Base-by-base conservation (phyloP, 169 alveolate genomes). In the Eimeria nieschulzi region DNA sequence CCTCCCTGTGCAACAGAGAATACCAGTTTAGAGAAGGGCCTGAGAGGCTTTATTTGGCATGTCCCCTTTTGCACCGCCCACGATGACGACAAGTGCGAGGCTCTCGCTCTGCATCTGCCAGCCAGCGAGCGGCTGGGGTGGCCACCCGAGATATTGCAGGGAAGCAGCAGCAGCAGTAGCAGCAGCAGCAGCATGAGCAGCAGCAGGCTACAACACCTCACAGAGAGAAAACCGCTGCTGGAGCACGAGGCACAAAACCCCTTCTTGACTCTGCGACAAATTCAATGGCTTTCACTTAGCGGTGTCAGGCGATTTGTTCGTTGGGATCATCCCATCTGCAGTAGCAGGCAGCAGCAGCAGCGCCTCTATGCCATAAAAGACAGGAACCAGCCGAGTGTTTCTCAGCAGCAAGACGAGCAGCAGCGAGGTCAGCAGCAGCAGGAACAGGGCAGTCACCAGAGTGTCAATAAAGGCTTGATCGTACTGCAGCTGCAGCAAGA, bases 101-200 rank as follows among this genome's bases (percentile, higher is more conserved):
- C 68, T 26, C 54, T 33, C 5, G 64, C 59, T 75, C n/a, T n/a
- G 59, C 64, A 71, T 13, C 55, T 9, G 59, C 82, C 82, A n/a
- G 15, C 82, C 82, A 71, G 82, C 21, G 26, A 19, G n/a, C 59
- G 51, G 82, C 33, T 15, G 87, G 87, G n/a, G 26, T 79, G 70
- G 87, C 56, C 25, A 72, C 73, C 0, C 19, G 54, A 15, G 73
- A 79, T 72, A 33, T 79, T 26, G 17, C 25, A 72, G 73, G 56
- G 5, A 64, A 76, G 53, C 85, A 54, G 85, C 82, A 39, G 82
- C 61, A 72, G 63, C 33, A 72, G 15, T 15, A 59, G 68, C 68
- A 59, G 17, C n/a, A 15, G 68, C 68, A 33, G 46, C 79, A 70
- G 79, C 59, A 33, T 26, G 23, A 26, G 25, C 33, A 71, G 56